These are phyloP conservation scores for Ceratocystis ficicola DNA, from an alignment of 2,329 filamentous ascomycete genomes.

Conservation along the genomic window DNA sequence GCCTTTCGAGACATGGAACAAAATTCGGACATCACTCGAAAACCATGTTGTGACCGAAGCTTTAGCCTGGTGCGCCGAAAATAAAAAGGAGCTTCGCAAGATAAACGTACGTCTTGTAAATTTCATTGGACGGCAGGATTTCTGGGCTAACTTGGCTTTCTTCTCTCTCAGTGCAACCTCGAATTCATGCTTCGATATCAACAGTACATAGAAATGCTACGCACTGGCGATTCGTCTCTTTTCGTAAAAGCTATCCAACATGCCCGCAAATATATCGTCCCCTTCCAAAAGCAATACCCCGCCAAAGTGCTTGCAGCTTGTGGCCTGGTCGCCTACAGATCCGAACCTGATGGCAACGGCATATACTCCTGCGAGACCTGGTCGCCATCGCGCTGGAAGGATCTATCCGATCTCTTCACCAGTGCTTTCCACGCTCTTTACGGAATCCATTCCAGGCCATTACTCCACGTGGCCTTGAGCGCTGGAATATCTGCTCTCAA, in stretches of 20 bases:
- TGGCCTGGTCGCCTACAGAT: constrained; percentile 65
- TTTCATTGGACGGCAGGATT: background rate
- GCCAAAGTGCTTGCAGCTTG: constrained; percentile 60
- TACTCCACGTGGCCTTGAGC: constrained; percentile 81
- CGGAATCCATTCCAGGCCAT: constrained; percentile 65
- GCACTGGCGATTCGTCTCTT: constrained; percentile 51
- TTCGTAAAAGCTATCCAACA: constrained; percentile 67
- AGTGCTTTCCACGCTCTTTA: constrained; percentile 78
- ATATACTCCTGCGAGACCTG: constrained; percentile 40
- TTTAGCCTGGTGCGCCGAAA: constrained; percentile 81
- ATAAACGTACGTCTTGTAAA: constrained; percentile 48
- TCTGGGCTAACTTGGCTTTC: background rate
- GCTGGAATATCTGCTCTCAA: constrained; percentile 91
- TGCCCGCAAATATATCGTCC: constrained; percentile 67
- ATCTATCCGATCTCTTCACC: constrained; percentile 69
- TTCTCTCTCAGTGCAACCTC: constrained; percentile 51
- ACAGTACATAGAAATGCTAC: constrained; percentile 76
- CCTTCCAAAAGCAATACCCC: constrained; percentile 56
- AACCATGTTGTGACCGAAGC: constrained; percentile 64
- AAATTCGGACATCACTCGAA: constrained; percentile 61
- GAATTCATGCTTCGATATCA: constrained; percentile 91
- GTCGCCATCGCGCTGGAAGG: constrained; percentile 65
- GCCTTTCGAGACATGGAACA: constrained; percentile 71
- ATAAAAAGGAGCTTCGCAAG: constrained; percentile 84
- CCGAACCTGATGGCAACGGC: constrained; percentile 40